Evolutionary conservation across 306 rosid genomes (phyloP).

Genomic region (Heteromeles arbutifolia): DNA sequence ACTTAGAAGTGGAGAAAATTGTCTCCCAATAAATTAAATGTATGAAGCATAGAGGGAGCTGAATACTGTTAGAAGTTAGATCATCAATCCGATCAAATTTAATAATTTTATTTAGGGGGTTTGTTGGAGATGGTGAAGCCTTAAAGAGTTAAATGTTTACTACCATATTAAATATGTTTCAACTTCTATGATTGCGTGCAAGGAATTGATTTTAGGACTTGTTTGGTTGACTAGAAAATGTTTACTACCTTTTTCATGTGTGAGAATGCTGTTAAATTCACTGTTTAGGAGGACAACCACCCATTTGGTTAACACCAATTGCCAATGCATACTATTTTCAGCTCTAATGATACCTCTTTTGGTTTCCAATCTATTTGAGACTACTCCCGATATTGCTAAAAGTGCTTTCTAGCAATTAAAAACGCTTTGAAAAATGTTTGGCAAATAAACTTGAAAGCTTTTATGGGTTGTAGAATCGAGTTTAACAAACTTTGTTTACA

Average conservation of each 20-base stretch:
- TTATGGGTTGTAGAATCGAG: too few relatives aligned
- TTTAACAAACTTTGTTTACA: too few relatives aligned
- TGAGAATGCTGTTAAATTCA: too few relatives aligned
- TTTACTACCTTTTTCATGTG: neutral
- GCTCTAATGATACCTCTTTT: neutral
- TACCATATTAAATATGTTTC: neutral
- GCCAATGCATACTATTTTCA: neutral
- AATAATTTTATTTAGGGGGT: neutral
- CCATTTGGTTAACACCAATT: neutral
- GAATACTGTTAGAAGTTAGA: conserved; percentile 16
- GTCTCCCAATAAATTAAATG: neutral
- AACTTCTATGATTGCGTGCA: conserved; percentile 3
- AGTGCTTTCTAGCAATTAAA: too few relatives aligned
- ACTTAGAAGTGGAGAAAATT: neutral
- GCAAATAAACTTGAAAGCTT: too few relatives aligned
- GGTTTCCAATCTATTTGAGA: neutral
- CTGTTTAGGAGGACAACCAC: neutral
- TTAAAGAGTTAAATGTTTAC: neutral
- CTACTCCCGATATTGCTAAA: neutral
- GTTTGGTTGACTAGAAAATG: neutral
- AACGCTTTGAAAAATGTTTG: too few relatives aligned
- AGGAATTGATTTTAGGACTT: conserved; percentile 1
- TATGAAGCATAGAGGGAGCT: neutral
- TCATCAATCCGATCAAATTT: neutral
- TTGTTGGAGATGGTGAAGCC: conserved; percentile 26